Base-by-base conservation (phyloP, 179 eudicot species). In the Spinacia oleracea region DNA sequence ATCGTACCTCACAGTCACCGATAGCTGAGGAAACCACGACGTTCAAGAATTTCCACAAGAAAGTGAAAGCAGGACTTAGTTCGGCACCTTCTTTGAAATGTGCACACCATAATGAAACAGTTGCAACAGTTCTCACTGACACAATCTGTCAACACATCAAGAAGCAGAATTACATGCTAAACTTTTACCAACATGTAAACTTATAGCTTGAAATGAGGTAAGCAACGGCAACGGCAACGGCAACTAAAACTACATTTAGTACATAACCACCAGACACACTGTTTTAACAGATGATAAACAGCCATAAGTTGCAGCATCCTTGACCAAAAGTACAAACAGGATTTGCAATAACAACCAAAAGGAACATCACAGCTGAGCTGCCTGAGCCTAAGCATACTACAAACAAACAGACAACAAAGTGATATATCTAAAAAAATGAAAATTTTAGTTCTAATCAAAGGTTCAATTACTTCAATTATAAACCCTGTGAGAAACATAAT, bases 1-100 rank as follows among this genome's bases (percentile, higher is more conserved):
- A 74, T 50, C 80, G 73, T 81, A 91, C 98, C 97, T 93, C 94
- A 75, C 93, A 86, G 77, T 84, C 88, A 84, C 86, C 78, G 48
- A 79, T 29, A 60, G 91, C 79, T 25, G 82, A 82, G 55, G 89
- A 85, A 82, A 89, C 86, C 81, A 89, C 87, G 82, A 87, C 86
- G 86, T 88, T 73, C 65, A 88, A 88, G 81, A 90, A 89, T 76
- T 86, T 80, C 97, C 97, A 90, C 79, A 88, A 79, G 82, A 87
- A 91, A 34, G 79, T 80, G 76, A 78, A 77, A 76, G 88, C 83
- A 74, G 60, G 74, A 80, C 72, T 74, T n/a, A 82, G 81, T 66
- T 79, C 66, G 74, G 50, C 84, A 77, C 82, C 83, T 46, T 75
- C 81, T 80, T 77, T 81, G 72, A 70, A 63, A 82, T 78, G 82